Evolutionary conservation across 2,329 filamentous ascomycete species (phyloP), one percentile per base, ranked within the genome.

Genomic region (Talaromyces atroroseus): DNA sequence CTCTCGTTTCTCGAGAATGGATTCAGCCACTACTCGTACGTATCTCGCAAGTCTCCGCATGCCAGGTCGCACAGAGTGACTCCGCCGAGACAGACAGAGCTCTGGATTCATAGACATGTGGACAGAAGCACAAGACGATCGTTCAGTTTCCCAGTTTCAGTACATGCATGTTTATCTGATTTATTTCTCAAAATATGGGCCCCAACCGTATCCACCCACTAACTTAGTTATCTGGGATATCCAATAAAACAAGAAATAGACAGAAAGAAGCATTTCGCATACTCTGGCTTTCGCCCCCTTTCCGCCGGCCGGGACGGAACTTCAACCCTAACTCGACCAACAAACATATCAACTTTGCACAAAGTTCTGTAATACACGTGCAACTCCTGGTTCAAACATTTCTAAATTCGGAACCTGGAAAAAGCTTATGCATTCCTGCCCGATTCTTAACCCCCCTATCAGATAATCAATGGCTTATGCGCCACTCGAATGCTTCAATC

Each of bases 371-470:
- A 12, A 44, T 44, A 44, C 40, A 44, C 20, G 40, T 44, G 40
- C 40, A 8, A 44, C 40, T 21, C 14, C 18, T 29, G 26, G 26
- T 14, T 5, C 5, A 23, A 18, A 44, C 2, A 42, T 10, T 44
- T 23, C 7, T 3, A 7, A 42, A 20, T 21, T 21, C 5, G 8
- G n/a, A n/a, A 2, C n/a, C 1, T 42, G n/a, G 1, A 23, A 12
- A 23, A 12, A 14, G 7, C 40, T 42, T 24, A 54, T 49, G 52
- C 52, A 54, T 54, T 54, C 52, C 52, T 54, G 16, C 52, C 52
- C 34, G 20, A 49, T 16, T 32, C 16, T n/a, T n/a, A 23, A 26
- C 26, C 11, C 10, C 5, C 2, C 40, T 21, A 10, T 18, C 20
- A 21, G 18, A 12, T 23, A 12, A 3, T 3, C 1, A 44, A 44